Base-by-base conservation (phyloP, 129 eudicot genomes). In the Tagetes patula region DNA sequence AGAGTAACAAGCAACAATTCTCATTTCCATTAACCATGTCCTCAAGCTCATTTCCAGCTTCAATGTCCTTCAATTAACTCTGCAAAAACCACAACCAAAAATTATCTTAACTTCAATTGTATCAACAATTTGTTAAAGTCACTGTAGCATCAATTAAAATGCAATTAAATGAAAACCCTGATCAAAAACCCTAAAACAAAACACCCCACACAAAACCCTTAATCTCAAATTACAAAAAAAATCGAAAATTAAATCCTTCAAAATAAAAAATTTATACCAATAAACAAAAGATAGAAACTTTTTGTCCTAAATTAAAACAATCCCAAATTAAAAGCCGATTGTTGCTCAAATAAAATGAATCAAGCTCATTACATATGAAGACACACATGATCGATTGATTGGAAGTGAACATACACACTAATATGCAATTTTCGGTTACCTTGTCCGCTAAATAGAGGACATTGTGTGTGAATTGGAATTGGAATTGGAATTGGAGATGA, bases 21-120 rank as follows among this genome's bases (percentile, higher is more conserved):
- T 75, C 85, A 81, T 75, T 75, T 77, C 87, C 95, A 90, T 84
- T 75, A 87, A 90, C 95, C 94, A 90, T 87, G 86, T 81, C 91
- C 89, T 84, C 79, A 85, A 82, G 73, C 73, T 86, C 87, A 86
- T 86, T 79, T 85, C 89, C 87, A 56, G 85, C 80, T 82, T 81
- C 84, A 87, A 48, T 64, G 67, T 12, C 54, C 74, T 52, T 74
- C 77, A 43, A 36, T 75, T 46, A 53, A 70, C 46, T 45, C 65
- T 72, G 61, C 53, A 63, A 73, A 62, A 56, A 72, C 12, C 13
- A 55, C 71, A 59, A 64, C 33, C 67, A 39, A 43, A 36, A 36
- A 8, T 73, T 78, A 52, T 47, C 73, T 70, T 45, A 69, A 80
- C 67, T 40, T 69, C 63, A 71, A 70, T 31, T 37, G 71, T 74